Conservation (phyloP, 2,329 filamentous ascomycete species). For the Penicillium thymicola region DNA sequence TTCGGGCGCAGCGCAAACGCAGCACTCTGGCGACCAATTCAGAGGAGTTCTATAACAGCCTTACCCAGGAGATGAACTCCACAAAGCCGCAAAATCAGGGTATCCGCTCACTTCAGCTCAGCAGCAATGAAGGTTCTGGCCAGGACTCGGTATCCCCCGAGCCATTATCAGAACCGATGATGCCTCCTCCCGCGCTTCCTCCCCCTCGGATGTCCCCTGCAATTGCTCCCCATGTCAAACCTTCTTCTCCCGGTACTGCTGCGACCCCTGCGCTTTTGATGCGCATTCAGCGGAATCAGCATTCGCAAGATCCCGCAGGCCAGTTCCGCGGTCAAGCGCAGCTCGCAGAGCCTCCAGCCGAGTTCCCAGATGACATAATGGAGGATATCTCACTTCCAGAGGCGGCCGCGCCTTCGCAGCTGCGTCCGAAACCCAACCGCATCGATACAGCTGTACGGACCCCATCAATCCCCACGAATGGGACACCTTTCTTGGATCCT, state of each 20-base stretch:
- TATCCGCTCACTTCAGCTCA: conserved; percentile 31
- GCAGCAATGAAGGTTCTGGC: conserved; percentile 45
- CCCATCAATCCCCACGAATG: conserved; percentile 61
- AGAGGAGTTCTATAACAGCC: conserved; percentile 34
- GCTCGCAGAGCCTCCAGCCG: conserved; percentile 37
- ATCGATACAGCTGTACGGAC: conserved; percentile 48
- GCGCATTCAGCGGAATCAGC: conserved; percentile 59
- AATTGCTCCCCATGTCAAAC: conserved; percentile 32
- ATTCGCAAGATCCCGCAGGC: conserved; percentile 38
- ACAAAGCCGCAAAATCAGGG: conserved; percentile 25
- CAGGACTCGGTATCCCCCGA: conserved; percentile 51
- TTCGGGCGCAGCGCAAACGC: conserved; percentile 42
- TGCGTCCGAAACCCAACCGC: conserved; percentile 46
- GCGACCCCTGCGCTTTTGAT: conserved; percentile 88
- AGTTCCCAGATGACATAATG: conserved; percentile 54
- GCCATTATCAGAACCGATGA: conserved; percentile 48
- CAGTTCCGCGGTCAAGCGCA: conserved; percentile 35
- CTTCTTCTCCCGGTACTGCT: conserved; percentile 50
- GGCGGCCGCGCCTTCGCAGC: conserved; percentile 52
- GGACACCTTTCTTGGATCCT: conserved; percentile 51
- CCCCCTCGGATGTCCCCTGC: conserved; percentile 41
- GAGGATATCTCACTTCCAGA: conserved; percentile 72
- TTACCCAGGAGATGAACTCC: conserved; percentile 36
- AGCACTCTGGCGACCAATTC: conserved; percentile 33
- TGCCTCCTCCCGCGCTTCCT: conserved; percentile 50